phyloP scores from a whole-genome alignment of 1,139 yeast genomes.

The Geotrichum carabidarum region DNA sequence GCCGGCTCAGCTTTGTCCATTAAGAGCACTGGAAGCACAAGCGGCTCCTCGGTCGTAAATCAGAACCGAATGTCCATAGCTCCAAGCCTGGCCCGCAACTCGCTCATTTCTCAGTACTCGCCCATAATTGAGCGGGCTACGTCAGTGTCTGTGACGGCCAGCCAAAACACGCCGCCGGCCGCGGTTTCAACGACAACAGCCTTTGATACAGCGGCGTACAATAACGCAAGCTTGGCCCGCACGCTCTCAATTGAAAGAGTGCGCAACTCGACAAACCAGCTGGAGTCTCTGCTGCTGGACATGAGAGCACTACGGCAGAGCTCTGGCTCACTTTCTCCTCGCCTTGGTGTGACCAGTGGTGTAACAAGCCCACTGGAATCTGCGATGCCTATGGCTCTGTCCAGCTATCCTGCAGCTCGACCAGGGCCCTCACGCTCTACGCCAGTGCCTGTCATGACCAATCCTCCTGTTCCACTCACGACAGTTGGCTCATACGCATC shows the following conservation, averaged over 20 bases:
- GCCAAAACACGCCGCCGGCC: not conserved
- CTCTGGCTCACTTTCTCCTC: slow-evolving; percentile 12
- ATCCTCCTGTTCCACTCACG: not conserved
- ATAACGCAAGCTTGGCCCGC: not conserved
- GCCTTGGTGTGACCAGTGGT: too few relatives aligned
- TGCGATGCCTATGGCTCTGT: too few relatives aligned
- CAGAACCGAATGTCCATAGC: slow-evolving; percentile 16
- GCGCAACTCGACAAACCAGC: slow-evolving; percentile 26
- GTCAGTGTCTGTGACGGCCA: slow-evolving; percentile 7
- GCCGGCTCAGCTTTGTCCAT: not conserved
- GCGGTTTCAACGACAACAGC: not conserved
- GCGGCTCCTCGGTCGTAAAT: not conserved
- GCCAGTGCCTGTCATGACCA: slow-evolving; percentile 7
- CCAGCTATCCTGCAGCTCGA: slow-evolving; percentile 6
- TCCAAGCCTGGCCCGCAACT: slow-evolving; percentile 19
- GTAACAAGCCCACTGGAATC: too few relatives aligned
- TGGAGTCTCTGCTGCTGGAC: slow-evolving; percentile 26
- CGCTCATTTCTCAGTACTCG: slow-evolving; percentile 22
- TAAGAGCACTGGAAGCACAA: not conserved
- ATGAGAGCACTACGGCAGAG: slow-evolving; percentile 26
- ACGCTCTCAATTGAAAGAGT: slow-evolving; percentile 23
- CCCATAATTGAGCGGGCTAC: slow-evolving; percentile 22
- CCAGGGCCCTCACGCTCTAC: slow-evolving; percentile 13
- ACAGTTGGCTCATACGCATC: slow-evolving; percentile 8
- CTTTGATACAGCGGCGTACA: slow-evolving; percentile 2